Conservation (phyloP, 2,329 filamentous ascomycete species). For the Curvularia sp. region DNA sequence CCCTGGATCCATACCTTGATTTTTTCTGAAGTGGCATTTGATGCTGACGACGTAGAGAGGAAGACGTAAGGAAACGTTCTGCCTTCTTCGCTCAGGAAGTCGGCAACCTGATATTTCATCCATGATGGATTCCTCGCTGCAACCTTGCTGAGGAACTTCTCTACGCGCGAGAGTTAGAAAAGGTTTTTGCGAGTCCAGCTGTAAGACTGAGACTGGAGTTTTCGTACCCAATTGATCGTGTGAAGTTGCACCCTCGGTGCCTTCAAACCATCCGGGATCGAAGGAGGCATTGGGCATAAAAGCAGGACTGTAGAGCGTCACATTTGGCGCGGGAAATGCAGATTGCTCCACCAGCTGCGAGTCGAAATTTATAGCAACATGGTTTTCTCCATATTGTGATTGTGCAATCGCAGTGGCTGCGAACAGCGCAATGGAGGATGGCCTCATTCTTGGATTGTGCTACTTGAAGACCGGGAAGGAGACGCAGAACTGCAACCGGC, state of each 20-base stretch:
- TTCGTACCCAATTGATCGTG: constrained; percentile 1
- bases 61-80: constrained; percentile 42
- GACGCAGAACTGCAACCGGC: background rate
- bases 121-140: constrained; percentile 43
- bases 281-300: constrained; percentile 40
- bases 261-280: constrained; percentile 36
- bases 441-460: constrained; percentile 2
- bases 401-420: constrained; percentile 27
- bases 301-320: constrained; percentile 41
- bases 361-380: constrained; percentile 36
- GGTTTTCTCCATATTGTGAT: constrained; percentile 44
- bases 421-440: constrained; percentile 12
- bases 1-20: constrained; percentile 49
- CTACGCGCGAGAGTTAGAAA: constrained; percentile 6
- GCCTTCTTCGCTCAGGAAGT: constrained; percentile 46
- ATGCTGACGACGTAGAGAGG: constrained; percentile 28
- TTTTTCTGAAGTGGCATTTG: constrained; percentile 27
- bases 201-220: constrained; percentile 22
- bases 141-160: constrained; percentile 36
- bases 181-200: constrained; percentile 10
- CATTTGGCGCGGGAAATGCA: constrained; percentile 44
- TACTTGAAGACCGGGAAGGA: background rate
- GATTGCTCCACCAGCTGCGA: constrained; percentile 43
- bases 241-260: constrained; percentile 44
- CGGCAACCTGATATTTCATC: constrained; percentile 37